A percentile compares a stretch with the other conserved stretches of the same genome.
Conservation (phyloP, 2,329 filamentous ascomycete genomes). For the Fusarium sacchari region DNA sequence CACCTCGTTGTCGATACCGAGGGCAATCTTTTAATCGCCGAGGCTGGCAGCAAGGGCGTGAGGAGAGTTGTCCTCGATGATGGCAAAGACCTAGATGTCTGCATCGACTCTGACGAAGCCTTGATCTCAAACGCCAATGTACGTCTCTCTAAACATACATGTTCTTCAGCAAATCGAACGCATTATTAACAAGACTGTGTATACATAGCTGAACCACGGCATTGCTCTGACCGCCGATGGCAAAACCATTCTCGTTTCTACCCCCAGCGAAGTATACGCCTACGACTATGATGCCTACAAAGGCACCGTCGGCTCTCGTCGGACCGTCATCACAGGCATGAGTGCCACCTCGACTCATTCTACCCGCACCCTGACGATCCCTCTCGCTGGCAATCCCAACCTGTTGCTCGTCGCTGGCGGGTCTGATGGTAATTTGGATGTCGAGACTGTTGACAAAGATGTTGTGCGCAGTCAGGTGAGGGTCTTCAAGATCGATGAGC, state of each 20-base stretch:
- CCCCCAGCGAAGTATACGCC: slow-evolving; percentile 10
- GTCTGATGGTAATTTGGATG: slow-evolving; percentile 2
- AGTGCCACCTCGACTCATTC: slow-evolving; percentile 9
- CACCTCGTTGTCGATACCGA: slow-evolving; percentile 2
- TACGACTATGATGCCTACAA: slow-evolving; percentile 10
- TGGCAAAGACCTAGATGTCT: slow-evolving; percentile 7
- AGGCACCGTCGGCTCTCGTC: background rate
- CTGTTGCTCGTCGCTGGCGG: slow-evolving; percentile 7
- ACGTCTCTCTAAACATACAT: background rate
- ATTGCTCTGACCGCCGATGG: slow-evolving; percentile 5
- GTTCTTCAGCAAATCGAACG: fast-evolving
- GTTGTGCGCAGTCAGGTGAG: slow-evolving; percentile 8
- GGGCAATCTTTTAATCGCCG: slow-evolving; percentile 2
- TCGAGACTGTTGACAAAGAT: slow-evolving; percentile 2
- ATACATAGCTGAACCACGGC: slow-evolving; percentile 1
- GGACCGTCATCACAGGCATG: slow-evolving; percentile 1
- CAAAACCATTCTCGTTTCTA: slow-evolving; percentile 14
- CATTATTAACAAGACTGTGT: background rate
- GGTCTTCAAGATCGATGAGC: background rate
- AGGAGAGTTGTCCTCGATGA: slow-evolving; percentile 8
- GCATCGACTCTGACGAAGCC: slow-evolving; percentile 3
- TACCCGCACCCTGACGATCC: slow-evolving; percentile 1
- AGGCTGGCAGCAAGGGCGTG: background rate
- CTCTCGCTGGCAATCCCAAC: slow-evolving; percentile 3
- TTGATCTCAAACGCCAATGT: slow-evolving; percentile 1